Evolutionary conservation across 139 green algal genomes (phyloP).

Genomic region (Picochlorum sp.): DNA sequence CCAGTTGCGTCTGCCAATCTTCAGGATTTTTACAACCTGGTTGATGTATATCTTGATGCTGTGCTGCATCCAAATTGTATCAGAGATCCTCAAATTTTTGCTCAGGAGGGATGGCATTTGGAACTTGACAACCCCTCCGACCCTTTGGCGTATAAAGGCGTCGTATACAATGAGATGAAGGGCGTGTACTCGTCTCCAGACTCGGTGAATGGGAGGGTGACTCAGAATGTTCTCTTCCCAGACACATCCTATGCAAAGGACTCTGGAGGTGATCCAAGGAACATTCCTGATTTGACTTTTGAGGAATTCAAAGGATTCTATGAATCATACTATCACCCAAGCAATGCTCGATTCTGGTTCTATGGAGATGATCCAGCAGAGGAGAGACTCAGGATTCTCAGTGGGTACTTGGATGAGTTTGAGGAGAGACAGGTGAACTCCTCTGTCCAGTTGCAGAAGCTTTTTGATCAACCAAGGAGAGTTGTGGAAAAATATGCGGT

Average conservation of each 20-base stretch:
- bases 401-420: slow-evolving; percentile 73
- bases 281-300: slow-evolving; percentile 92
- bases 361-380: slow-evolving; percentile 89
- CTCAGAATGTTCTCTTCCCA: slow-evolving; percentile 77
- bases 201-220: slow-evolving; percentile 64
- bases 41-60: slow-evolving; percentile 98
- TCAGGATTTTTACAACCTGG: slow-evolving; percentile 98
- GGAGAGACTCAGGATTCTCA: slow-evolving; percentile 76
- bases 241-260: slow-evolving; percentile 86
- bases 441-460: slow-evolving; percentile 62
- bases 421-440: slow-evolving; percentile 64
- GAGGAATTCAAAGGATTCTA: slow-evolving; percentile 95
- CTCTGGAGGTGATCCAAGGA: slow-evolving; percentile 80
- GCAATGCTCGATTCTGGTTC: slow-evolving; percentile 95
- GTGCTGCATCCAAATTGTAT: slow-evolving; percentile 92
- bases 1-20: slow-evolving; percentile 78
- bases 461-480: slow-evolving; percentile 36
- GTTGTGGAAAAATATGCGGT: slow-evolving; percentile 46
- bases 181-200: slow-evolving; percentile 97
- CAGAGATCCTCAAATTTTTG: slow-evolving; percentile 76
- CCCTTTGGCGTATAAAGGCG: slow-evolving; percentile 81
- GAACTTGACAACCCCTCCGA: slow-evolving; percentile 73
- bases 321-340: slow-evolving; percentile 91
- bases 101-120: slow-evolving; percentile 84
- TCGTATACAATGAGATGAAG: slow-evolving; percentile 99